Base-by-base conservation (phyloP, 73 alveolate species). In the Strombidium stylifer region DNA sequence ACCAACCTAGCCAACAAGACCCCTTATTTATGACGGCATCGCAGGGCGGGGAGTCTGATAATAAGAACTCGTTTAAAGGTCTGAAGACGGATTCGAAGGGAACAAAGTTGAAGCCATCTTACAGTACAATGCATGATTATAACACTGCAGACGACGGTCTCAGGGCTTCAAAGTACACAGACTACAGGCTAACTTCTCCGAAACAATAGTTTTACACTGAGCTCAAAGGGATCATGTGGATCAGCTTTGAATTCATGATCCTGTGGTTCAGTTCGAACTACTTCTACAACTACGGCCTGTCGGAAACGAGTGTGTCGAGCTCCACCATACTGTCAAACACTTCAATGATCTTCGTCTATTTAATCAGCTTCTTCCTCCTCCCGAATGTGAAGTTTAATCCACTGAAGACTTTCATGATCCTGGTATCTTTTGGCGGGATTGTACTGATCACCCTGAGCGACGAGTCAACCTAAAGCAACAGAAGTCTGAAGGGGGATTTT, bases 191-290 rank as follows among this genome's bases (percentile, higher is more conserved):
- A 44, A n/a, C n/a, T n/a, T n/a, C 56, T 44, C 56, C 10, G 56
- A 44, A 7, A 24, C 10, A 10, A 24, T 6, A 44, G 56, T 12
- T 12, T 10, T 24, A 12, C n/a, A n/a, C n/a, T n/a, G n/a, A n/a
- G n/a, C n/a, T n/a, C n/a, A n/a, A n/a, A n/a, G 55, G 51, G n/a
- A 39, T 54, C 26, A 7, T 53, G 16, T 34, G 10, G 11, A 47
- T 69, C 0, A 50, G 72, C 25, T 6, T 69, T 0, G 19, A 8
- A 4, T 78, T 78, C 34, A 54, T 79, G 10, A 19, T 73, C 40
- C 34, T 78, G 21, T 78, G 90, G 90, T 78, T 78, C 25, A 28
- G n/a, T 15, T 81, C 90, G 7, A 78, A 78, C 34, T 78, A 44
- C 32, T 78, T 69, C 47, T 78, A 54, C 73, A 78, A 78, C 35